phyloP scores from a whole-genome alignment of 148 eudicot genomes.

The Rhododendron simsii region DNA sequence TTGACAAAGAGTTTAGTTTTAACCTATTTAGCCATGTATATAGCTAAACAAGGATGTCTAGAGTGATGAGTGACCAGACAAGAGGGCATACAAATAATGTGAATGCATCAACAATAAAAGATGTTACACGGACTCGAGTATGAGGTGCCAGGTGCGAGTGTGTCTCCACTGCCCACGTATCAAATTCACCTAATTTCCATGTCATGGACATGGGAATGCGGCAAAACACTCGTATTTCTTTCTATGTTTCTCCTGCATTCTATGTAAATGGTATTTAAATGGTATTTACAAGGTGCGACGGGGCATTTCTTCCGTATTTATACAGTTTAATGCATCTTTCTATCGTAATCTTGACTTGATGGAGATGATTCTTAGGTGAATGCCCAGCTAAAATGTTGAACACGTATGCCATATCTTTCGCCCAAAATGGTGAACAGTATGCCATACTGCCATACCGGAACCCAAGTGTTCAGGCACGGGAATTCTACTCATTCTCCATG shows the following conservation, averaged over 20 bases:
- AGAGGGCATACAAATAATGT: background rate
- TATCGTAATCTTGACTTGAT: background rate
- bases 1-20: background rate
- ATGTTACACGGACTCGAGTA: background rate
- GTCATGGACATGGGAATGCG: background rate
- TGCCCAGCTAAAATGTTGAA: background rate
- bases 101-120: background rate
- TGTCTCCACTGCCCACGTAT: background rate
- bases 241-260: background rate
- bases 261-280: background rate
- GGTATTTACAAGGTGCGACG: background rate
- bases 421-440: background rate
- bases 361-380: background rate
- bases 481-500: background rate
- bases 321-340: background rate
- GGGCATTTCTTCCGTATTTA: background rate
- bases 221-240: background rate
- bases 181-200: background rate
- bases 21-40: background rate
- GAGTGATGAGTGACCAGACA: background rate
- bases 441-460: background rate
- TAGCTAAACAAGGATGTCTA: background rate
- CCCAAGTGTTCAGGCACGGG: background rate
- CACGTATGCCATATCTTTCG: background rate
- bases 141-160: background rate